Evolutionary conservation across 805 yeast species (phyloP).

Genomic region (Suhomyces sp.): DNA sequence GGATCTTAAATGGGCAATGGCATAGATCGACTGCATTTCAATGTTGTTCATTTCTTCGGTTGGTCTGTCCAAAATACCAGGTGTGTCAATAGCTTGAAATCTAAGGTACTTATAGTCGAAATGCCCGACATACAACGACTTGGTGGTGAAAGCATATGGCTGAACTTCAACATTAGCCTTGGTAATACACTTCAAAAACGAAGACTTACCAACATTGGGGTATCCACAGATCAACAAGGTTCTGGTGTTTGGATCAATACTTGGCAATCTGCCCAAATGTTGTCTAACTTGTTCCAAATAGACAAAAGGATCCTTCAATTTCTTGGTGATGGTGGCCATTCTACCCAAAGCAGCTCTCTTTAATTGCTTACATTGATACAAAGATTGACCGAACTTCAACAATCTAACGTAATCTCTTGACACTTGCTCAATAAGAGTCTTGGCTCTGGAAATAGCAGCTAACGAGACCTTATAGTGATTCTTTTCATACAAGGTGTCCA

Average conservation of each 20-base stretch:
- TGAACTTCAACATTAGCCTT: slow-evolving; percentile 99
- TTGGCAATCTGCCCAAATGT: slow-evolving; percentile 96
- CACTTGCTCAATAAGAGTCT: slow-evolving; percentile 91
- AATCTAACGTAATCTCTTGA: slow-evolving; percentile 92
- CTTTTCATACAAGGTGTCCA: slow-evolving; percentile 97
- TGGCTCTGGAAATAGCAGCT: slow-evolving; percentile 93
- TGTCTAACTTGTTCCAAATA: slow-evolving; percentile 98
- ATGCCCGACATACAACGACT: slow-evolving; percentile 96
- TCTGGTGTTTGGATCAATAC: slow-evolving; percentile 98
- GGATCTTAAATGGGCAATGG: slow-evolving; percentile 96
- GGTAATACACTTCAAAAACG: slow-evolving; percentile 88
- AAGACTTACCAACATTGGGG: slow-evolving; percentile 98
- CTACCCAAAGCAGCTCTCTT: slow-evolving; percentile 99
- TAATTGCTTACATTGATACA: slow-evolving; percentile 97
- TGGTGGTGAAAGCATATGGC: slow-evolving; percentile 99
- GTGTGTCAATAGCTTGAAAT: slow-evolving; percentile 98
- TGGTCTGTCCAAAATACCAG: slow-evolving; percentile 98
- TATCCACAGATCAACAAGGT: slow-evolving; percentile 96
- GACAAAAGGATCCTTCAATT: slow-evolving; percentile 87
- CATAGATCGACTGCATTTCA: slow-evolving; percentile 98
- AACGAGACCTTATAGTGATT: slow-evolving; percentile 96
- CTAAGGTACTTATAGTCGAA: slow-evolving; percentile 96
- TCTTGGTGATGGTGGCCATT: slow-evolving; percentile 97
- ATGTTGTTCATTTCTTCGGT: slow-evolving; percentile 99
- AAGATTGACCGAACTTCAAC: slow-evolving; percentile 94